Evolutionary conservation across 1,139 yeast genomes (phyloP), one percentile per base, ranked within the genome.

Genomic region (Saccharomyces hybrid): DNA sequence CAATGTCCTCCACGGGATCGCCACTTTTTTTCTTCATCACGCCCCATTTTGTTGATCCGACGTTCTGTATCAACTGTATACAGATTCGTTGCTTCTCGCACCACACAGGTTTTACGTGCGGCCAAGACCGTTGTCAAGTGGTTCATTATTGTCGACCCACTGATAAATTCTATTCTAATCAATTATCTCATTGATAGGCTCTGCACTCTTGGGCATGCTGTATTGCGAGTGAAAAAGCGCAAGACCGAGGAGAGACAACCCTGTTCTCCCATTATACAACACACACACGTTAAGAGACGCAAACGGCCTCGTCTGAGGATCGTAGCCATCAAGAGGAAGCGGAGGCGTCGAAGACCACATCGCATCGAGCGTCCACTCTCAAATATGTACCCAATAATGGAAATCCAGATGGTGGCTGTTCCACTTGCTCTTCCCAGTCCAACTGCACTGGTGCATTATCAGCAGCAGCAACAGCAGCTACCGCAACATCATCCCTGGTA

Each of bases 121-220:
- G 44, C 44, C 4, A 38, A 38, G 11, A 38, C 44, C 26, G 44
- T 38, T 11, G 44, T 38, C n/a, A 38, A 38, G 13, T 38, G 44
- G 44, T 38, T 38, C n/a, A 38, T 38, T 38, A 38, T 38, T 20
- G 44, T 38, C 44, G 44, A 38, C 44, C 44, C 44, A 38, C n/a
- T 38, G 23, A 38, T 38, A 38, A 38, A 38, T 38, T 38, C 44
- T 38, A 38, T 38, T 20, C 44, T 38, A 20, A 38, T 38, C 44
- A 38, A 38, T 20, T 38, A 38, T 38, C 44, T 38, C 26, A 11
- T 20, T 9, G 44, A 16, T 38, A 38, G 44, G 44, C 44, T 38
- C 9, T 38, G n/a, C 26, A 20, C 8, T 38, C 5, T 38, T 20
- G 44, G 44, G 25, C 44, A 20, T 38, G 44, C 44, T 9, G 25